Base-by-base conservation (phyloP, 768 basidiomycete genomes). In the Macrolepiota albuminosa region DNA sequence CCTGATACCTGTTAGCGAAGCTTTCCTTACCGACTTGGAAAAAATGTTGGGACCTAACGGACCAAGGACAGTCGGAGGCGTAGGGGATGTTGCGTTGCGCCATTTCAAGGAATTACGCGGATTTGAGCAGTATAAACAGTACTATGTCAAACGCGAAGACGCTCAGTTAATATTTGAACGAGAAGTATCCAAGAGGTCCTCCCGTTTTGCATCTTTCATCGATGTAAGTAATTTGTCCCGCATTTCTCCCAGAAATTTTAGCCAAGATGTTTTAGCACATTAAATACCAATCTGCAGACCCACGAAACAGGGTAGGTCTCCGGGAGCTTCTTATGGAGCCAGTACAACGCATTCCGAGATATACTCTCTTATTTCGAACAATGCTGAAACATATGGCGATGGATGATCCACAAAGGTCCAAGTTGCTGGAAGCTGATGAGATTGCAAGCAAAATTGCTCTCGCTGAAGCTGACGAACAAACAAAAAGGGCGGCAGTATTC, bases 281-380 rank as follows among this genome's bases (percentile, higher is more conserved):
- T 72, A 95, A 96, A 78, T 96, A 95, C 69, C 85, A 88, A 63
- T 84, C 84, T 16, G 76, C 84, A 24, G 91, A 91, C 64, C 71
- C 80, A 34, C 81, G 81, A 66, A 94, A 91, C 69, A 90, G 93
- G 43, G 83, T 96, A 58, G 94, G 92, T 47, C 78, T 98, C 57
- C 83, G 95, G 31, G 95, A 96, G 70, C 83, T 97, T 52, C 80
- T 98, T 24, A 96, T 96, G 87, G 95, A 98, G 65, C 95, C 95
- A 16, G 93, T 97, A 6, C 95, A 98, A 68, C 86, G 95, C 37
- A 93, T 98, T 67, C 95, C 95, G 4, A 81, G 96, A 64, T 98
- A 98, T 73, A 95, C 93, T 1, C 78, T 98, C 29, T 81, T 98
- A 64, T 93, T 96, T 73, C 88, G 92, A 60, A 91, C 83, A 6